Percentiles rank a stretch among this genome's conserved stretches.
Evolutionary conservation across 208 protist species (phyloP).

Genomic region (Leishmania guyanensis): DNA sequence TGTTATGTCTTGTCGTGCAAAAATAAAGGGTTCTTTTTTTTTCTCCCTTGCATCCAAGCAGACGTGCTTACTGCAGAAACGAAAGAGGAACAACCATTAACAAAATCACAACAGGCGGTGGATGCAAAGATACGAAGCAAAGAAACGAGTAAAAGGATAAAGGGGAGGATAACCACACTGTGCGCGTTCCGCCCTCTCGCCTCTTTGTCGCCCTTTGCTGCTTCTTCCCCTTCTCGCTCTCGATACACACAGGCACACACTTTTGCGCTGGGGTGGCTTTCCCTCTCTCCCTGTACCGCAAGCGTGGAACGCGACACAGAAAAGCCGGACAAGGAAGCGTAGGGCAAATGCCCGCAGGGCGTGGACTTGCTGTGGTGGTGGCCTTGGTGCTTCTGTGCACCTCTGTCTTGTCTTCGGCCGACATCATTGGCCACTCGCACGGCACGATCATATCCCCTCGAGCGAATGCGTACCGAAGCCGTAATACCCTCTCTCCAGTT

Average conservation of each 20-base stretch:
- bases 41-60: too few species aligned
- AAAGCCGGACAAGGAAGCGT: background rate
- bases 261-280: background rate
- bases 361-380: background rate
- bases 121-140: too few species aligned
- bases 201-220: background rate
- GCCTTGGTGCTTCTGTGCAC: constrained; percentile 18
- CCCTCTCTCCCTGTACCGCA: background rate
- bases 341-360: background rate
- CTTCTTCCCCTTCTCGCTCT: background rate
- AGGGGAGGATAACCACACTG: background rate
- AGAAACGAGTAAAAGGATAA: too few species aligned
- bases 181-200: background rate
- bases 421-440: constrained; percentile 14
- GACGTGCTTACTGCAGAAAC: too few species aligned
- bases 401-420: background rate
- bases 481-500: constrained; percentile 90
- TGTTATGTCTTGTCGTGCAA: too few species aligned
- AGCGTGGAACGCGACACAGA: background rate
- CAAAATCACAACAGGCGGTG: too few species aligned
- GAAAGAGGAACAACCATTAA: too few species aligned
- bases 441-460: constrained; percentile 29
- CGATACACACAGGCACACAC: background rate
- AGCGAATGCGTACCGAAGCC: constrained; percentile 92
- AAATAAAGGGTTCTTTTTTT: too few species aligned